Evolutionary conservation across 2,329 filamentous ascomycete genomes (phyloP), one percentile per base, ranked within the genome.

Genomic region (Fusarium albosuccineum): DNA sequence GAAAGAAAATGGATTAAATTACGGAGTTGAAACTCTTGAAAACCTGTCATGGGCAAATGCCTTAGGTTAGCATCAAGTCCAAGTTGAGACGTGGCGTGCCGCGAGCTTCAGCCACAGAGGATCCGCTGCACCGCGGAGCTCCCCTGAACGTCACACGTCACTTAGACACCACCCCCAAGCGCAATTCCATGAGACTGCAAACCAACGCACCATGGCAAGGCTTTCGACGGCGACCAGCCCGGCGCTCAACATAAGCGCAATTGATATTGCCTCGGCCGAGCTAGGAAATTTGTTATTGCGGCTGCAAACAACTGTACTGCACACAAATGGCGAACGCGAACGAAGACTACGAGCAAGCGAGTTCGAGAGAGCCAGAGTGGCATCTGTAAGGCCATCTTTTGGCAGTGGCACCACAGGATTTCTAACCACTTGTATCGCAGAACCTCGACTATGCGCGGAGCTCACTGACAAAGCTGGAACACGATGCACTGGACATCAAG

Each of bases 391-490:
- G 72, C 82, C 85, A 30, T 17, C 1, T 11, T 9, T 9, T 16
- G 8, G 16, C 6, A n/a, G 7, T 9, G 9, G 26, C 22, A 45
- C 41, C 9, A 30, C 9, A 45, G 8, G 7, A 5, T 22, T 4
- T 27, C 53, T 74, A 50, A 73, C 6, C 17, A 3, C 42, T 5
- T 11, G 5, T n/a, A 3, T 13, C 13, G 14, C 65, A 92, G 87
- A 94, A 93, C 72, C 82, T 95, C 63, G 87, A 91, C 68, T 88
- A 92, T 75, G 92, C 92, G 17, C 87, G 89, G 40, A 85, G 84
- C 1, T 84, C 92, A 30, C 86, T 94, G 57, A 85, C 90, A 17
- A 89, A 85, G 61, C 85, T 93, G 41, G 92, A 94, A 75, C 91
- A 92, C 71, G 87, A 91, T 70, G 85, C 88, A 6, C 78, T 87